Percentiles rank a stretch among this genome's conserved stretches.
These are phyloP conservation scores for Phytophthora sojae DNA, from an alignment of 352 stramenopile species.

Conservation along the genomic window DNA sequence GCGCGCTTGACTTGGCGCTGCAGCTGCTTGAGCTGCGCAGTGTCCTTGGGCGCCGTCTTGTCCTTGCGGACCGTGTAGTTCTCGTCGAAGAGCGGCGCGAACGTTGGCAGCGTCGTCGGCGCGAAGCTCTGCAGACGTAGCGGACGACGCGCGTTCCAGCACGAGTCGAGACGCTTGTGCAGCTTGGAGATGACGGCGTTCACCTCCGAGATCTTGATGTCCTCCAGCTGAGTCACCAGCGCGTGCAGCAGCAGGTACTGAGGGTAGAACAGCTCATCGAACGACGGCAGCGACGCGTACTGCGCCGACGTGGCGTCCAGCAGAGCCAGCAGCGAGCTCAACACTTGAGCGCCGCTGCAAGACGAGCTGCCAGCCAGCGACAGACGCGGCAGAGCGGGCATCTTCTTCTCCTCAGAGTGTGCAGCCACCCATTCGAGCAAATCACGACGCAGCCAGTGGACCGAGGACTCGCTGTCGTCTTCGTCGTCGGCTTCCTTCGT, in stretches of 20 bases:
- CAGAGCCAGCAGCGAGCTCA: constrained; percentile 56
- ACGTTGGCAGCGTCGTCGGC: constrained; percentile 74
- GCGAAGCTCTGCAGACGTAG: constrained; percentile 83
- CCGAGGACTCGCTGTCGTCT: constrained; percentile 20
- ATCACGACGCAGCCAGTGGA: constrained; percentile 60
- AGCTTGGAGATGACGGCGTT: constrained; percentile 60
- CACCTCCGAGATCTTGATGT: constrained; percentile 24
- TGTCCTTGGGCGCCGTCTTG: constrained; percentile 83
- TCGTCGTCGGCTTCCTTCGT: constrained; percentile 3
- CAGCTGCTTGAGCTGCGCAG: constrained; percentile 91
- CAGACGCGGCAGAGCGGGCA: constrained; percentile 47
- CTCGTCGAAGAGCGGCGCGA: constrained; percentile 92
- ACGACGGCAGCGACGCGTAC: constrained; percentile 73
- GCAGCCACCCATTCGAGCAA: constrained; percentile 51
- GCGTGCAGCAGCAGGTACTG: constrained; percentile 75
- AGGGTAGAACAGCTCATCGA: constrained; percentile 81
- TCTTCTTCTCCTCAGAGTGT: constrained; percentile 23
- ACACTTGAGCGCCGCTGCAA: constrained; percentile 50
- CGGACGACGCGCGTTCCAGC: constrained; percentile 59
- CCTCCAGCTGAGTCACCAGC: constrained; percentile 53
- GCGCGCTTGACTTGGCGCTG: constrained; percentile 97
- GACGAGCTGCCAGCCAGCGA: constrained; percentile 51
- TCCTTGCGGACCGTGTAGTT: constrained; percentile 94
- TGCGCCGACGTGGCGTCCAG: constrained; percentile 54
- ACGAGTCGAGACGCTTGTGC: constrained; percentile 50